Base-by-base conservation (phyloP, 2,329 filamentous ascomycete genomes). In the Cyphellophora europaea region DNA sequence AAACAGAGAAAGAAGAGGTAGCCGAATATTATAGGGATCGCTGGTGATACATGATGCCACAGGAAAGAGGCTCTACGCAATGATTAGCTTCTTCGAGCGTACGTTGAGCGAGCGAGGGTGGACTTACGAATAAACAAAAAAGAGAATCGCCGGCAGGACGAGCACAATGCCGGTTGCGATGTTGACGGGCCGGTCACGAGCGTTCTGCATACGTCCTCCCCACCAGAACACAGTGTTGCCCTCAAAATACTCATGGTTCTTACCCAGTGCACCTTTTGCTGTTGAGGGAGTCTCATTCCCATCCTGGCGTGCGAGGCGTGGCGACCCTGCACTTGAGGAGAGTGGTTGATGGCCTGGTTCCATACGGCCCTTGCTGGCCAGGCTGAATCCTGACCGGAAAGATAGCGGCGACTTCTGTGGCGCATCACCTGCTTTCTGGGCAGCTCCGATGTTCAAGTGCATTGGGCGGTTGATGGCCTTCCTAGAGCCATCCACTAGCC, bases 151-250 rank as follows among this genome's bases (percentile, higher is more conserved):
- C 2, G 91, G 91, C 11, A 93, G 54, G 25, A 91, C 58, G n/a
- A 93, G 74, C 18, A 94, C 65, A 32, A 86, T 59, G 2, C 81
- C 87, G 2, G 91, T 98, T 10, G 79, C 79, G 49, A 95, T 72
- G 50, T 95, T 96, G 54, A 98, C 78, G 2, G 91, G 91, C 44
- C 80, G 75, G 49, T 93, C 82, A 48, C 77, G 76, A 21, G 91
- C 82, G 58, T 96, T 95, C 53, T 95, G 85, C 41, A 91, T 69
- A 40, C 91, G 74, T 5, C 91, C 91, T 19, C 84, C 82, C 40
- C 84, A 69, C 56, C 79, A 94, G 54, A 98, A 98, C 15, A 87
- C 67, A 0, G 86, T 94, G 53, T 96, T 98, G 30, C 91, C 91
- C 29, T 84, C 75, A 52, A 95, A 96, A 57, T 94, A 94, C 55